Base-by-base conservation (phyloP, 768 basidiomycete species). In the Clavaria fumosa region DNA sequence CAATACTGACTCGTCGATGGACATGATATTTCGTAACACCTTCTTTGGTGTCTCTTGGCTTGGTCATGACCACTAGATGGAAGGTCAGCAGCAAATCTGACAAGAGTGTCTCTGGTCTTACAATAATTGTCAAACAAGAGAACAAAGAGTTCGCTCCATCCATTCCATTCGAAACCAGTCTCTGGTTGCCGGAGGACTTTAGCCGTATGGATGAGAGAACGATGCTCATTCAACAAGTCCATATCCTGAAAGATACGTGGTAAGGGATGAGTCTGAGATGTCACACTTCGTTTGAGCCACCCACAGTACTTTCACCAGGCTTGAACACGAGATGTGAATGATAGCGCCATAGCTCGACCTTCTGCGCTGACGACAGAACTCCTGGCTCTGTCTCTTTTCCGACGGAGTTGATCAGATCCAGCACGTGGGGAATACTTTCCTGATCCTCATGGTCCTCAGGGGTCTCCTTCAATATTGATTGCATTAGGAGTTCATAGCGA, bases 91-190 rank as follows among this genome's bases (percentile, higher is more conserved):
- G 27, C n/a, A n/a, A n/a, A 17, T 35, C 37, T 27, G 23, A 23
- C 7, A 19, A 35, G 41, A 12, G 18, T 34, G 27, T 30, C 17
- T 23, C 33, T 23, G 2, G 24, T 56, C 84, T 56, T 42, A 88
- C 89, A 56, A 48, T 96, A 99, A 49, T 97, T 89, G 56, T 99
- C 95, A 48, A 99, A 95, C 2, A 99, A 62, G 37, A 96, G 64
- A 5, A 93, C 80, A 44, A 78, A 82, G 5, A 93, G 67, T 55
- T 96, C 90, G 31, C 74, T 77, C 85, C 88, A 93, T 28, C 79
- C 83, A 44, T 71, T 85, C 77, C 78, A 83, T 53, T 81, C 79
- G 45, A 89, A 74, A 9, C 83, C 85, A 21, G 78, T 77, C 42
- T 95, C 90, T 10, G 88, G 83, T 47, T 90, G 88, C 34, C 89